Evolutionary conservation across 306 rosid species (phyloP), one percentile per base, ranked within the genome.

Genomic region (Quercus parvula): DNA sequence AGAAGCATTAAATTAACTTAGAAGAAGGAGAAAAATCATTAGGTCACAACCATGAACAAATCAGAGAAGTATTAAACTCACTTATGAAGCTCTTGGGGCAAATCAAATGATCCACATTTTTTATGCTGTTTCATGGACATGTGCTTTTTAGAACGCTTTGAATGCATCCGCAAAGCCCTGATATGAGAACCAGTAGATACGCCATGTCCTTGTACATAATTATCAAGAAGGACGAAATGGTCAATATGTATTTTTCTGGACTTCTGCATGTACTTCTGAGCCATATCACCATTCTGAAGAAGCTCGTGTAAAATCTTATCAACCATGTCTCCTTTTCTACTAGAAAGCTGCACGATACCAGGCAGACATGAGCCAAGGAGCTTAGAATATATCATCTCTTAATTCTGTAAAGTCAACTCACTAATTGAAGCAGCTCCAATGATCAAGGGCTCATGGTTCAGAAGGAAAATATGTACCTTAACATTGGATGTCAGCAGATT

Each of bases 101-200:
- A 86, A 82, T 89, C 79, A 20, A 91, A 72, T 61, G 91, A 78
- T 62, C 97, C 98, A 49, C 70, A 71, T 35, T 84, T 88, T 78
- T 92, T 92, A 72, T 87, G 96, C 31, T 89, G 88, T 76, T 84
- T 95, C 92, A 90, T 84, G 28, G 97, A 90, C 96, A 95, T 89
- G 78, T 71, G 88, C 82, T 73, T 91, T 88, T 88, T 91, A 17
- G 97, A 93, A 5, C 92, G 92, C 83, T 84, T 95, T 5, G 97
- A 95, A 88, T 88, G 93, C 56, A 80, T 77, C 77, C 7, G 87
- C 81, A 90, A 78, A 63, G 88, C 91, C 81, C 94, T 88, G 35
- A 79, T 71, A 22, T 77, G 89, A 79, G 91, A 88, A 63, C 87
- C 84, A 22, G 82, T 80, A 55, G 84, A 75, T 31, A 79, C 67